Percentiles rank a stretch among this genome's conserved stretches.
Evolutionary conservation across 2,329 filamentous ascomycete species (phyloP).

Genomic region (Simplicillium aogashimaense): DNA sequence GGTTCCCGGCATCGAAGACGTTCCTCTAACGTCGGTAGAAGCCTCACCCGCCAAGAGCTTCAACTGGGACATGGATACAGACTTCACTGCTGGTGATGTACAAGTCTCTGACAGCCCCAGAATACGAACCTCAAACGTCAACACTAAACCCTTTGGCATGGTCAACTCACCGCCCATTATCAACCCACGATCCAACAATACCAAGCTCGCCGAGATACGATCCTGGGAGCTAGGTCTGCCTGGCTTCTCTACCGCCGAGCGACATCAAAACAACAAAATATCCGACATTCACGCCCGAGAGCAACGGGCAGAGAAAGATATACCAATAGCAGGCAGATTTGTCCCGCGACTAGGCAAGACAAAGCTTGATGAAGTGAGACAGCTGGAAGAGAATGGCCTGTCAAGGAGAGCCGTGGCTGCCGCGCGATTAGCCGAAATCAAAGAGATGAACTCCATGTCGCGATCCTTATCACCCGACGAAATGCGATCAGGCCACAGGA

Average conservation of each 20-base stretch:
- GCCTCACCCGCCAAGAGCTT: conserved; percentile 40
- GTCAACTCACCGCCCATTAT: conserved; percentile 10
- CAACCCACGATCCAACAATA: conserved; percentile 24
- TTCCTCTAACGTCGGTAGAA: conserved; percentile 24
- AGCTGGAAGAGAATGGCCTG: conserved; percentile 30
- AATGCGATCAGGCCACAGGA: not conserved
- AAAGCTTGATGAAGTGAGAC: conserved; percentile 39
- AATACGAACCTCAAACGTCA: conserved; percentile 23
- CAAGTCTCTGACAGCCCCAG: conserved; percentile 48
- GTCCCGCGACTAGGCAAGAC: conserved; percentile 25
- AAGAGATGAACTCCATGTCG: conserved; percentile 36
- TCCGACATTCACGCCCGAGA: conserved; percentile 27
- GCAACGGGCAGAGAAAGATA: conserved; percentile 18
- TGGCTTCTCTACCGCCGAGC: not conserved
- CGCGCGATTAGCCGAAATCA: conserved; percentile 41
- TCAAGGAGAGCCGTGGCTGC: conserved; percentile 38
- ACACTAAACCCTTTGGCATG: conserved; percentile 21
- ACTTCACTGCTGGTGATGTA: conserved; percentile 46
- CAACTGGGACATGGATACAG: conserved; percentile 45
- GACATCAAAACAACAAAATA: conserved; percentile 17
- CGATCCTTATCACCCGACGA: conserved; percentile 33
- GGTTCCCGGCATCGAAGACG: conserved; percentile 26
- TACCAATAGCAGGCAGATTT: conserved; percentile 19
- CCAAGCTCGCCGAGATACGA: conserved; percentile 34
- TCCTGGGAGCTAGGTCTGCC: conserved; percentile 21